Evolutionary conservation across 1,284 basidiomycete species (phyloP).

Genomic region (Microstroma glucosiphilum): DNA sequence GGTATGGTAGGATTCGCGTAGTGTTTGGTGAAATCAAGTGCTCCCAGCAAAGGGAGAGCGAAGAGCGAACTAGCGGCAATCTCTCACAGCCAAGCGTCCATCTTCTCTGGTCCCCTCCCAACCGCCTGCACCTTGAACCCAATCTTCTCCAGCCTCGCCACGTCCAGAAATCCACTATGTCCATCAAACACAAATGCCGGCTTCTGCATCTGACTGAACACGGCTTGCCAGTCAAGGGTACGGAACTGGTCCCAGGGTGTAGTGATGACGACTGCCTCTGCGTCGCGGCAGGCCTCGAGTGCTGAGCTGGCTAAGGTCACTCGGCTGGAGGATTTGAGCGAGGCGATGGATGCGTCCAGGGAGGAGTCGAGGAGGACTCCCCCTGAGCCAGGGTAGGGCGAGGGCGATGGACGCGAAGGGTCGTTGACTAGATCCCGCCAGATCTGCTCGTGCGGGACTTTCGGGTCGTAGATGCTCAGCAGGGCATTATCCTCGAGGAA

Average conservation of each 20-base stretch:
- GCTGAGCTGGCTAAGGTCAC: slow-evolving; percentile 72
- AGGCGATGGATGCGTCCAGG: too few relatives aligned
- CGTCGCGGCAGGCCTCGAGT: slow-evolving; percentile 76
- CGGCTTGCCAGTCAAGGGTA: slow-evolving; percentile 76
- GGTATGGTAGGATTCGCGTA: too few relatives aligned
- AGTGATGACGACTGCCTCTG: slow-evolving; percentile 81
- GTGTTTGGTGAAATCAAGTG: too few relatives aligned
- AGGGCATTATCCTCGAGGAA: slow-evolving; percentile 84
- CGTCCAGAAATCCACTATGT: slow-evolving; percentile 69
- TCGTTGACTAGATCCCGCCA: slow-evolving; percentile 57
- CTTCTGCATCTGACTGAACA: slow-evolving; percentile 87
- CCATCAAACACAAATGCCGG: slow-evolving; percentile 75
- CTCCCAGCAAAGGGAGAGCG: too few relatives aligned
- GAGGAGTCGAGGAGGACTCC: slow-evolving; percentile 55
- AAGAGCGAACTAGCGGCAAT: too few relatives aligned
- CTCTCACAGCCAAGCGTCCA: slow-evolving; percentile 5
- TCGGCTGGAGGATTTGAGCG: slow-evolving; percentile 68
- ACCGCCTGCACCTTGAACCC: slow-evolving; percentile 75
- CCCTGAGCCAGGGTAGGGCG: too few relatives aligned
- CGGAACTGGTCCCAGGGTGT: slow-evolving; percentile 79
- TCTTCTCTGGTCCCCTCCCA: slow-evolving; percentile 46
- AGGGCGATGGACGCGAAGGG: too few relatives aligned
- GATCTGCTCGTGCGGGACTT: slow-evolving; percentile 58
- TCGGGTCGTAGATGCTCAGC: slow-evolving; percentile 86
- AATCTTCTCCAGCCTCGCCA: slow-evolving; percentile 69